Base-by-base conservation (phyloP, 306 rosid species). In the Castanospermum australe region DNA sequence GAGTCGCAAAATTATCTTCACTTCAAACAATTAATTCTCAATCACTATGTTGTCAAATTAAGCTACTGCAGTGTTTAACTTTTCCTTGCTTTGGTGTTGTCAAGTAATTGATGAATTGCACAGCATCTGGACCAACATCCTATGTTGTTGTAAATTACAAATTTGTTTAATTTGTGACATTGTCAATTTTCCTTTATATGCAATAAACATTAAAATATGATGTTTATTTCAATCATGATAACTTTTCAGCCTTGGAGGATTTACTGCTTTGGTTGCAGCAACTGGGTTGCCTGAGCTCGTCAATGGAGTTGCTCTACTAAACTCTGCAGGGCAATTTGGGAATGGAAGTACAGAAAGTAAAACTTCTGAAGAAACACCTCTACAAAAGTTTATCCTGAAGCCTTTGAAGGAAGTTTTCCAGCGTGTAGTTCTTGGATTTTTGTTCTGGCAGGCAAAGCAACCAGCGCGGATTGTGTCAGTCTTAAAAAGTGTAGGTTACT, bases 391-490 rank as follows among this genome's bases (percentile, higher is more conserved):
- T 71, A 13, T 93, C 38, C 28, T 87, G 48, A 95, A 91, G 80
- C 97, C 98, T 17, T 47, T 95, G 84, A 90, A 91, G 91, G 96
- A 93, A 75, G 71, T 83, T 73, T 91, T 95, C 73, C 99, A 91
- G 87, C 90, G 97, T 33, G 56, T 91, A 24, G 90, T 89, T 80
- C 97, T 93, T 74, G 97, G 98, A 41, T 75, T 95, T 83, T 77
- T 93, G 77, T 93, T 95, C 90, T 93, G 99, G 98, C 99, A 93
- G 84, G 80, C 97, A 45, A 95, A 91, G 88, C 98, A 91, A 79
- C 99, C 97, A 0, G 86, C 97, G 74, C 91, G 94, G 30, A 70
- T 93, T 72, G 69, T 64, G 75, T 95, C 96, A 9, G 90, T 95
- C 77, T 85, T 95, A 67, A 95, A 93, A 84, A 90, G 97, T 82